These are phyloP conservation scores for Leccinum longicurvipes DNA, from an alignment of 768 basidiomycete genomes.

Conservation along the genomic window DNA sequence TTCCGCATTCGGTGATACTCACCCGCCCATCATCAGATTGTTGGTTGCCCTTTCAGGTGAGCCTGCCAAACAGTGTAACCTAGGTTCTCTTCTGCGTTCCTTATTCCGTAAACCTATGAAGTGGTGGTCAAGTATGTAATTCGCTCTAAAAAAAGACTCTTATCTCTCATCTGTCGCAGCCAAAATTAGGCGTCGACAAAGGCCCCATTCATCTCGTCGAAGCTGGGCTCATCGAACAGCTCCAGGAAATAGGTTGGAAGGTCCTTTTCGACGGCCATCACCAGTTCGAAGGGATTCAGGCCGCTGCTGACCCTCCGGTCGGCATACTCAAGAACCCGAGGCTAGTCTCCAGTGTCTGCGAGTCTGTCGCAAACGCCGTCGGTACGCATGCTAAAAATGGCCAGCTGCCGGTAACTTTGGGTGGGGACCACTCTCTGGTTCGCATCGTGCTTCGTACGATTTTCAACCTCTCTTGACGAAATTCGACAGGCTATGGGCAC, in stretches of 20 bases:
- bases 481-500: constrained; percentile 79
- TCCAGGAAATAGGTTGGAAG: constrained; percentile 79
- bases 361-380: constrained; percentile 78
- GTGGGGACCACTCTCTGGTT: constrained; percentile 94
- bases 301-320: constrained; percentile 58
- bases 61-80: constrained; percentile 19
- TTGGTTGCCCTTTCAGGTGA: constrained; percentile 95
- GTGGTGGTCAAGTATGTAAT: constrained; percentile 32
- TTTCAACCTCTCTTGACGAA: neutral
- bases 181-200: constrained; percentile 76
- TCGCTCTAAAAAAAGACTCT: constrained; percentile 1
- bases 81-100: neutral
- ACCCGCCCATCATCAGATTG: constrained; percentile 51
- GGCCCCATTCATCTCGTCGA: constrained; percentile 88
- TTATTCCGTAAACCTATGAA: constrained; percentile 16
- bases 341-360: constrained; percentile 76
- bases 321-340: constrained; percentile 90
- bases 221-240: constrained; percentile 78
- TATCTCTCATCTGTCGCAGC: constrained; percentile 38
- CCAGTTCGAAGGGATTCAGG: constrained; percentile 74
- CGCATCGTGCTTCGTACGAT: constrained; percentile 25
- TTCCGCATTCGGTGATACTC: neutral
- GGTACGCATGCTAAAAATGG: constrained; percentile 73
- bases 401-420: constrained; percentile 83
- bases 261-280: constrained; percentile 90